Conservation (phyloP, 257 asterid genomes). For the Leonotis leonurus region DNA sequence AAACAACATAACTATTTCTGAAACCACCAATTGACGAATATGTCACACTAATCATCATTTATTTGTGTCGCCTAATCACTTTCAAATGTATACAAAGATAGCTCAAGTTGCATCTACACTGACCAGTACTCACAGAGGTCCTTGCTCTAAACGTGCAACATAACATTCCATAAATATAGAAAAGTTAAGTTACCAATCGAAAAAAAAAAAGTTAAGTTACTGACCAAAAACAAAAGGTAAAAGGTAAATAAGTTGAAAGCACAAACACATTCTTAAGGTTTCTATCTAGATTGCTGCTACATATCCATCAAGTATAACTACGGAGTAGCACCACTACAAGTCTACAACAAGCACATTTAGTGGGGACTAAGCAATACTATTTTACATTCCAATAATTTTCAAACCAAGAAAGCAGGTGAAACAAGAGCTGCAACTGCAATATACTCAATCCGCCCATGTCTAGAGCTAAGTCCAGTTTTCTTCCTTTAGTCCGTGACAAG, state of each 20-base stretch:
- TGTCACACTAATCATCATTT: not conserved
- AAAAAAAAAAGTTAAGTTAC: too few species aligned
- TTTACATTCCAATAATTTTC: constrained; percentile 1
- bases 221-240: not conserved
- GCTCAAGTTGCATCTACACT: not conserved
- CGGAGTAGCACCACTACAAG: constrained; percentile 19
- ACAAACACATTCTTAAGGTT: constrained; percentile 3
- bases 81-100: not conserved
- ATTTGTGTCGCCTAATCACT: not conserved
- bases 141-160: not conserved
- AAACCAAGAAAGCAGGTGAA: constrained; percentile 12
- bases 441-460: not conserved
- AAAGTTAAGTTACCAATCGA: too few species aligned
- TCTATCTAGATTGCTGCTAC: constrained; percentile 24
- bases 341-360: constrained; percentile 11
- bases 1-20: not conserved
- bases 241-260: too few species aligned
- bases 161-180: not conserved
- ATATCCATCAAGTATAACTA: constrained; percentile 19
- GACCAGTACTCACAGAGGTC: not conserved
- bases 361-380: constrained; percentile 2
- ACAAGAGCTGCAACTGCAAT: constrained; percentile 4
- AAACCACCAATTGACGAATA: not conserved
- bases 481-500: constrained; percentile 5
- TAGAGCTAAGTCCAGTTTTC: constrained; percentile 3